A percentile compares a stretch with the other conserved stretches of the same genome.
Conservation (phyloP, 352 stramenopile genomes). For the Elongisporangium undulatum region DNA sequence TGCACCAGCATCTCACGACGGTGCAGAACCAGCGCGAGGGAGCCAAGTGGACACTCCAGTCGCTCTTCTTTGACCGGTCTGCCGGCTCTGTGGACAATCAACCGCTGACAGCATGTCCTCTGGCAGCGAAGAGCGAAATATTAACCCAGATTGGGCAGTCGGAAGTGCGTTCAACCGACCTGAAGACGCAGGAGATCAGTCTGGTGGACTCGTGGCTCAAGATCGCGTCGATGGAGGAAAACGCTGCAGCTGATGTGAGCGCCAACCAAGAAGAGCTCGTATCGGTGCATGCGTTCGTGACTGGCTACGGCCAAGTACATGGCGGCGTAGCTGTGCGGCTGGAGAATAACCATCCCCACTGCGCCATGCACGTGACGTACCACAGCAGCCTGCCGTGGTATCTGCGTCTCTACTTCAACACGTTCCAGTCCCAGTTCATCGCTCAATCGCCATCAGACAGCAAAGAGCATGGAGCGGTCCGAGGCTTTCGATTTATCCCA, state of each 20-base stretch:
- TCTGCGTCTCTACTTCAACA: conserved; percentile 74
- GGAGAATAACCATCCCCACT: conserved; percentile 46
- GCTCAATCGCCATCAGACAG: conserved; percentile 6
- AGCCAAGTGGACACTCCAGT: conserved; percentile 32
- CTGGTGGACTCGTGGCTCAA: conserved; percentile 11
- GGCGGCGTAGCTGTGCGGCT: conserved; percentile 68
- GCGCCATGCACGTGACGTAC: conserved; percentile 57
- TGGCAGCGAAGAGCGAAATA: conserved; percentile 34
- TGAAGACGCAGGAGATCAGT: conserved; percentile 5
- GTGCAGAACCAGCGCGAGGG: conserved; percentile 32
- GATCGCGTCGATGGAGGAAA: background rate
- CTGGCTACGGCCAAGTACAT: conserved; percentile 67
- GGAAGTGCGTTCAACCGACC: conserved; percentile 12
- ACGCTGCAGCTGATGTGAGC: background rate
- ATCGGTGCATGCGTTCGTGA: conserved; percentile 69
- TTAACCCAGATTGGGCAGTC: conserved; percentile 7
- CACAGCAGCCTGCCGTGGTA: conserved; percentile 81
- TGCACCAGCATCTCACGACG: conserved; percentile 60
- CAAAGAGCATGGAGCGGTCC: conserved; percentile 12
- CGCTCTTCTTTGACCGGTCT: conserved; percentile 36
- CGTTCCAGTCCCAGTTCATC: conserved; percentile 25
- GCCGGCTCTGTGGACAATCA: conserved; percentile 1
- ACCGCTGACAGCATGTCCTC: conserved; percentile 28
- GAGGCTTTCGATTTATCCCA: conserved; percentile 45
- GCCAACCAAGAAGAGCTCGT: conserved; percentile 26